phyloP scores from a whole-genome alignment of 2,329 filamentous ascomycete species.

The Pseudocercospora macadamiae region DNA sequence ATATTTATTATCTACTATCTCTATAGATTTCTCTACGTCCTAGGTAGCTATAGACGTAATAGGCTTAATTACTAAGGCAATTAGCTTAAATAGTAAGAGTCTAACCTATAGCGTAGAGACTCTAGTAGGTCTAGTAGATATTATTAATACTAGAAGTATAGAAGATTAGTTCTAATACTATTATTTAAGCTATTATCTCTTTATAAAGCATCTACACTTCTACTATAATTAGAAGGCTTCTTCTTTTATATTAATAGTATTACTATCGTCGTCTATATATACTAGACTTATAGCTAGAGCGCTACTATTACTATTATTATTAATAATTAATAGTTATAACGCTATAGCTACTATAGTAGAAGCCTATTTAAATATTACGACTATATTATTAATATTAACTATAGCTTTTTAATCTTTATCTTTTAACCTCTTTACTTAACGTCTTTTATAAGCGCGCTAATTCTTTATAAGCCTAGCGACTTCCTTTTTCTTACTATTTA shows the following conservation, averaged over 20 bases:
- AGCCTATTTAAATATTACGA: slow-evolving; percentile 5
- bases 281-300: neutral
- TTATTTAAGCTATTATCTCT: no score
- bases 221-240: neutral
- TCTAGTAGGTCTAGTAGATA: neutral
- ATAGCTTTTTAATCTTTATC: slow-evolving; percentile 9
- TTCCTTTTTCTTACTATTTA: neutral
- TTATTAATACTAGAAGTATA: neutral
- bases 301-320: neutral
- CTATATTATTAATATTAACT: slow-evolving; percentile 7
- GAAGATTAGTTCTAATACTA: neutral
- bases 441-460: neutral
- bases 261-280: neutral
- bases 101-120: neutral
- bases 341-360: slow-evolving; percentile 2
- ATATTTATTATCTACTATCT: neutral
- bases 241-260: neutral
- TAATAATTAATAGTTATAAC: no score
- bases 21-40: neutral
- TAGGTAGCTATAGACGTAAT: neutral
- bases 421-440: slow-evolving; percentile 9
- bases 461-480: neutral
- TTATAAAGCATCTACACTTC: neutral
- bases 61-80: neutral
- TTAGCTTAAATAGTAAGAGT: neutral